Conservation (phyloP, 495 filamentous ascomycete genomes). For the Podospora fimiseda region DNA sequence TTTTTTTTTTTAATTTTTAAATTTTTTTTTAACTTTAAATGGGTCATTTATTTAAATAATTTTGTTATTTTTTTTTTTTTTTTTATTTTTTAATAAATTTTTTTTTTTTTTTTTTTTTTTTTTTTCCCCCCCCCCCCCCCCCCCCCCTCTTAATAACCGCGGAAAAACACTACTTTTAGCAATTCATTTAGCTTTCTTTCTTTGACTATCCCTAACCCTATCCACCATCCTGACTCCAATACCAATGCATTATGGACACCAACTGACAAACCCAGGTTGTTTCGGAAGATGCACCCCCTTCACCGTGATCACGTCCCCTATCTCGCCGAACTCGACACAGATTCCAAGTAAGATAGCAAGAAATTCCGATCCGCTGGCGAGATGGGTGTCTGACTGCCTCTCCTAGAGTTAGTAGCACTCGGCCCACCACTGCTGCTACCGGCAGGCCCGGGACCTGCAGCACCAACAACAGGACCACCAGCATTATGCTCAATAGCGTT, state of each 20-base stretch:
- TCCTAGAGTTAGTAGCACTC: constrained; percentile 26
- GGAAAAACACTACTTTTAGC: too few species aligned
- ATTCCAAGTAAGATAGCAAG: constrained; percentile 65
- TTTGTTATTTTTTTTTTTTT: constrained; percentile 6
- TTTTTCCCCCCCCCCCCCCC: not conserved
- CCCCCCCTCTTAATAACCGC: too few species aligned
- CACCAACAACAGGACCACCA: not conserved
- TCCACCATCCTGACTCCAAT: too few species aligned
- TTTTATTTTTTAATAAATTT: not conserved
- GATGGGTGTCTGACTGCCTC: constrained; percentile 47
- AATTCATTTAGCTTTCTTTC: too few species aligned
- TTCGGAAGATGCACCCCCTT: too few species aligned
- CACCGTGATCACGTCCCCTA: too few species aligned
- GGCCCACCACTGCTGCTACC: constrained; percentile 19
- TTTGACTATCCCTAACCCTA: too few species aligned
- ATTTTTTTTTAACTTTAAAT: not conserved
- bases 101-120: not conserved
- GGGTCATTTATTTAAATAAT: too few species aligned
- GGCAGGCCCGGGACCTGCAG: too few species aligned
- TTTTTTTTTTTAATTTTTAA: not conserved
- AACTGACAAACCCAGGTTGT: too few species aligned
- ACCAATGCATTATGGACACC: too few species aligned
- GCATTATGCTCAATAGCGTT: constrained; percentile 12
- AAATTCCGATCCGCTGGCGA: constrained; percentile 70
- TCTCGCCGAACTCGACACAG: constrained; percentile 24